These are phyloP conservation scores for Kuraishia cidri DNA, from an alignment of 805 yeast species.

Conservation along the genomic window DNA sequence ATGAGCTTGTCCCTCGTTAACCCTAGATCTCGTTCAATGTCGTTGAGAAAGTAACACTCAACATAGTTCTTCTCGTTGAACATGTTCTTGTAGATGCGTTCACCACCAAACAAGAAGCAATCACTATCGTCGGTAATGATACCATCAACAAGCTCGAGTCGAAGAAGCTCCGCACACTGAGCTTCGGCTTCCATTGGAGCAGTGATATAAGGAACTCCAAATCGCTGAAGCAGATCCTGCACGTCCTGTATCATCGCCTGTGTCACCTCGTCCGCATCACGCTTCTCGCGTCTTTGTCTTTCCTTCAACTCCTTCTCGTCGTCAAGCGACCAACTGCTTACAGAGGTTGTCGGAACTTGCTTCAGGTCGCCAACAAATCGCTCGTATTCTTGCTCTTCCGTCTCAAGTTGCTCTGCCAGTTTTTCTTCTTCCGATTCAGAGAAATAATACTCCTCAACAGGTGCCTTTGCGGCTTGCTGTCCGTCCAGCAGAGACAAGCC, in stretches of 20 bases:
- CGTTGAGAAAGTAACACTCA: constrained; percentile 63
- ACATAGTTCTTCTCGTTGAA: constrained; percentile 90
- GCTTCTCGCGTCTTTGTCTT: constrained; percentile 53
- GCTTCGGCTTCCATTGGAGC: constrained; percentile 99
- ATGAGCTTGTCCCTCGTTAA: constrained; percentile 57
- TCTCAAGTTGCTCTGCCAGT: constrained; percentile 47
- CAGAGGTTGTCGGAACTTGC: constrained; percentile 4
- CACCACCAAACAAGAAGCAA: constrained; percentile 90
- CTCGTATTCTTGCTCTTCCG: constrained; percentile 69
- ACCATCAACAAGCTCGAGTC: constrained; percentile 80
- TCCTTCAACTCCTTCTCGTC: constrained; percentile 46
- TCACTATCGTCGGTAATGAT: constrained; percentile 96
- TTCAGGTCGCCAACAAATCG: constrained; percentile 40
- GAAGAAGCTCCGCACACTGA: constrained; percentile 78
- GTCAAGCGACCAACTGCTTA: constrained; percentile 19
- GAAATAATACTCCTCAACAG: constrained; percentile 46
- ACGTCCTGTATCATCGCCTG: constrained; percentile 81
- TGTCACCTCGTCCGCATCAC: constrained; percentile 92
- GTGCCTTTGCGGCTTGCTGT: no score
- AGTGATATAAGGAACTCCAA: constrained; percentile 90
- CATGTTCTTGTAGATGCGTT: constrained; percentile 79
- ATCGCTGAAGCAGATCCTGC: constrained; percentile 75
- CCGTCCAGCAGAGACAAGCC: no score
- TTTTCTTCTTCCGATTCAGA: constrained; percentile 74
- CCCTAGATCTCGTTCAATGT: constrained; percentile 56